phyloP scores from a whole-genome alignment of 805 yeast species.

The Kluyveromyces wickerhamii region DNA sequence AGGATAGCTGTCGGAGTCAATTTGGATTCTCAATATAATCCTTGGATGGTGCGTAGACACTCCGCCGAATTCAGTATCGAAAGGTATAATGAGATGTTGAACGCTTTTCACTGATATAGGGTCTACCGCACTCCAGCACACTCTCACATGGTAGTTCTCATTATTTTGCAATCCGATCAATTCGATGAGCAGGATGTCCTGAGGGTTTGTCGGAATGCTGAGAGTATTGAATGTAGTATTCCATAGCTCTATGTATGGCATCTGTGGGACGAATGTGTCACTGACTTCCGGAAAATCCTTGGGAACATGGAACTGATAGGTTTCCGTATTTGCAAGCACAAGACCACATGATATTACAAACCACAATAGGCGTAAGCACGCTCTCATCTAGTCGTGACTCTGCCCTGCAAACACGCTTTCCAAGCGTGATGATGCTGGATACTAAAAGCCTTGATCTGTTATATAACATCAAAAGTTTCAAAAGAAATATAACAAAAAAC shows the following conservation, averaged over 20 bases:
- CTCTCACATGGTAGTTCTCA: conserved; percentile 18
- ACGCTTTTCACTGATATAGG: conserved; percentile 17
- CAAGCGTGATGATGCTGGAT: no score
- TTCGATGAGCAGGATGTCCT: conserved; percentile 11
- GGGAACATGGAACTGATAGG: conserved; percentile 14
- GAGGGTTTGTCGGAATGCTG: conserved; percentile 3
- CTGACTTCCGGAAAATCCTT: conserved; percentile 9
- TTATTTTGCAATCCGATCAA: conserved; percentile 11
- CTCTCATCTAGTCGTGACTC: no score
- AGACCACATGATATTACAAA: background rate
- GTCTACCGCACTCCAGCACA: conserved; percentile 28
- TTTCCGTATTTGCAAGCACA: conserved; percentile 16
- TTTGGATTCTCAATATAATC: conserved; percentile 10
- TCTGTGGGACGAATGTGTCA: conserved; percentile 6
- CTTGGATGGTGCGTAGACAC: conserved; percentile 8
- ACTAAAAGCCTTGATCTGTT: no score
- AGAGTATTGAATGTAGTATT: conserved; percentile 5
- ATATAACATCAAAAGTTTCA: no score
- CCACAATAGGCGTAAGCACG: no score
- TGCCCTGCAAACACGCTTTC: no score
- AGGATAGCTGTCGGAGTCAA: conserved; percentile 17
- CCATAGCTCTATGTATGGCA: conserved; percentile 7
- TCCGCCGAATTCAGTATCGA: conserved; percentile 8
- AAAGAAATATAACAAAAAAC: no score
- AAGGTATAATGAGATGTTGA: conserved; percentile 11